phyloP scores from a whole-genome alignment of 2,329 filamentous ascomycete species.

The Fusarium praegraminearum region DNA sequence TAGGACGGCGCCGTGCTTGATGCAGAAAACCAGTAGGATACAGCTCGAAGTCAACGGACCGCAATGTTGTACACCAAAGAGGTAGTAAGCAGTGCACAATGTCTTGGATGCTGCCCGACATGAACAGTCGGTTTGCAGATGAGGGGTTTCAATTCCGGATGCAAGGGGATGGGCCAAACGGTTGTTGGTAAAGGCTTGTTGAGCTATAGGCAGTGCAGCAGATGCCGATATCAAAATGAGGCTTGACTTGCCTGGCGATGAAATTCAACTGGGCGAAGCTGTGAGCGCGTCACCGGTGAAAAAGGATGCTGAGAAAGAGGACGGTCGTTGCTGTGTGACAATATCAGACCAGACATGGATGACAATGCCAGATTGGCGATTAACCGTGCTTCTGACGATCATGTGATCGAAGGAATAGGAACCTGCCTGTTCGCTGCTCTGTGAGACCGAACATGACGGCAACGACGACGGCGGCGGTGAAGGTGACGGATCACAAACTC shows the following conservation, averaged over 20 bases:
- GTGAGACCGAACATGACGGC: constrained; percentile 33
- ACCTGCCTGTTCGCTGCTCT: constrained; percentile 28
- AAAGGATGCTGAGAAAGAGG: constrained; percentile 6
- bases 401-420: constrained; percentile 43
- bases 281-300: constrained; percentile 22
- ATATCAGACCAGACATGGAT: constrained; percentile 26
- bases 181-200: constrained; percentile 16
- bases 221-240: constrained; percentile 21
- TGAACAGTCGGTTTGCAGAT: constrained; percentile 22
- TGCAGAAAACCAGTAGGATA: constrained; percentile 16
- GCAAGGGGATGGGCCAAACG: constrained; percentile 31
- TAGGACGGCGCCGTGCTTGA: constrained; percentile 7
- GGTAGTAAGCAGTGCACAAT: constrained; percentile 39
- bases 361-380: constrained; percentile 37
- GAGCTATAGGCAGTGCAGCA: constrained; percentile 21
- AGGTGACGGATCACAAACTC: constrained; percentile 39
- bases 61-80: constrained; percentile 36
- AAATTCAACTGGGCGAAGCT: constrained; percentile 10
- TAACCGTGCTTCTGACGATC: constrained; percentile 29
- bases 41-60: constrained; percentile 24
- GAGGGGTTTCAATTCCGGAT: constrained; percentile 37
- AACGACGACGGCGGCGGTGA: constrained; percentile 17
- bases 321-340: constrained; percentile 40
- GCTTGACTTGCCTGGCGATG: constrained; percentile 7
- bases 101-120: constrained; percentile 33